Evolutionary conservation across 2,329 filamentous ascomycete species (phyloP).

Genomic region (Calonectria naviculata): DNA sequence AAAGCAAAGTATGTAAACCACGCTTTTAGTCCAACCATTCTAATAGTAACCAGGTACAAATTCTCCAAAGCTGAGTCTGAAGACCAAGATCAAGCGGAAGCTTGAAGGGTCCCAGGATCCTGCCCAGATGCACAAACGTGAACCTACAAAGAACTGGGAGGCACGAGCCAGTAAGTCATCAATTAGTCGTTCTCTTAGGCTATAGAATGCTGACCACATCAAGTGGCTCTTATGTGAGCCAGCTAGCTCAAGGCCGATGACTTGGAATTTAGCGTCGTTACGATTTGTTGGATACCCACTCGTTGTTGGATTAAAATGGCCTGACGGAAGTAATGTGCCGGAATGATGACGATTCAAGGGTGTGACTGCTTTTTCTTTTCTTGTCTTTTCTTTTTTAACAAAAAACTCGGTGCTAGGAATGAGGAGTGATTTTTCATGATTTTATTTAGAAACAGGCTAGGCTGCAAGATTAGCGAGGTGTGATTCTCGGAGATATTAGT

Average conservation of each 20-base stretch:
- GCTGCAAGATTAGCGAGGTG: neutral
- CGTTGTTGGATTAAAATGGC: neutral
- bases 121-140: constrained; percentile 28
- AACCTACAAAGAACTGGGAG: constrained; percentile 40
- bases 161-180: constrained; percentile 36
- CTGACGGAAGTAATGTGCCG: neutral
- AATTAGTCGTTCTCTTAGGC: neutral
- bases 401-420: neutral
- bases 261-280: neutral
- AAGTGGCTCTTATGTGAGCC: constrained; percentile 33
- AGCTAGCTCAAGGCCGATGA: neutral
- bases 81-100: constrained; percentile 37
- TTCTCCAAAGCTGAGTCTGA: constrained; percentile 31
- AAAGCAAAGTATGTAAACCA: constrained; percentile 30
- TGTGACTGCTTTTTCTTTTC: too few relatives aligned
- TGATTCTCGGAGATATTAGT: neutral
- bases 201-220: constrained; percentile 1
- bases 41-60: neutral
- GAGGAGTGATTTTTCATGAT: neutral
- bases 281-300: neutral
- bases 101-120: constrained; percentile 34
- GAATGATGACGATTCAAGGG: neutral
- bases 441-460: neutral
- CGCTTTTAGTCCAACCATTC: neutral
- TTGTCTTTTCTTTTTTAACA: too few relatives aligned